Base-by-base conservation (phyloP, 306 rosid genomes). In the Rosa persica region DNA sequence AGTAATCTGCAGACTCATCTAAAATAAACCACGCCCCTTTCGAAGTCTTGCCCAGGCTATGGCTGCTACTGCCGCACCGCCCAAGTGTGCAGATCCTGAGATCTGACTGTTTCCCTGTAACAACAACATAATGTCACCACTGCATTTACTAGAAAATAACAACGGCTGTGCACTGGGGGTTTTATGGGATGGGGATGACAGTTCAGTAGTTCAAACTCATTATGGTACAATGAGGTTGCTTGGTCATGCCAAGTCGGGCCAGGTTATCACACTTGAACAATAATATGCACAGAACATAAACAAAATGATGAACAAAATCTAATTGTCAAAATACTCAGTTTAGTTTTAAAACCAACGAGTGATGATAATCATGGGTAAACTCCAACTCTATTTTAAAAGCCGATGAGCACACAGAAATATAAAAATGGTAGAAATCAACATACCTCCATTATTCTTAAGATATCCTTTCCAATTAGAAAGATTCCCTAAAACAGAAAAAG, bases 1-100 rank as follows among this genome's bases (percentile, higher is more conserved):
- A 11, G 47, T 47, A 34, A 73, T 76, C 48, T 38, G 67, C 51
- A 61, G 67, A 61, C 52, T 25, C 19, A 4, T 3, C 48, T 42
- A 22, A 1, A 44, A 58, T 85, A 82, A 92, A 84, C 93, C 89
- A 70, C 93, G 87, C 69, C 96, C 89, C 86, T n/a, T 90, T 66
- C 97, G 87, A 75, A 91, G 39, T 76, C 88, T 71, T 16, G 89
- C 88, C 98, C 98, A 92, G 39, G 96, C 89, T 64, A 89, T 36
- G 81, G 98, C 97, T 67, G 98, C 98, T 79, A 91, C 97, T 48
- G 88, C 91, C 12, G 93, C 92, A 72, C 98, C 98, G 7, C 98
- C 98, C 78, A 95, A 84, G 81, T 92, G 98, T 19, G 93, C 89
- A 75, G 98, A 65, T 79, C 98, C 96, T 55, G 98, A 87, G 76